These are phyloP conservation scores for Populus trichocarpa DNA, from an alignment of 441 rosid genomes.

Conservation along the genomic window DNA sequence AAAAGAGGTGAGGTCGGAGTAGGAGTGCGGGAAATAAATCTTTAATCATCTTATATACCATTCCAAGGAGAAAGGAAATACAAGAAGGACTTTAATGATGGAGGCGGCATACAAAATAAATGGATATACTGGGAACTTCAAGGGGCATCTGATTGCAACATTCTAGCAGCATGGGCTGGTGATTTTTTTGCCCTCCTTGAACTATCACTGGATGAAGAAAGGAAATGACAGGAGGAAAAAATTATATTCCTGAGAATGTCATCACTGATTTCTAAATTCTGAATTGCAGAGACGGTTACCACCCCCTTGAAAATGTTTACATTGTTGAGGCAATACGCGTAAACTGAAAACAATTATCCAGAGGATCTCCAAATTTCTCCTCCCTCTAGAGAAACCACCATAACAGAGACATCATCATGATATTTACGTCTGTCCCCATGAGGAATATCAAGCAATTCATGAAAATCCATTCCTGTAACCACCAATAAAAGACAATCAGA, in stretches of 20 bases:
- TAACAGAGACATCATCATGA: conserved; percentile 92
- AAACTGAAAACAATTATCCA: conserved; percentile 47
- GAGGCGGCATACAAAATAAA: background rate
- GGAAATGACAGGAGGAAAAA: conserved; percentile 7
- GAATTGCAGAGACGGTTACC: conserved; percentile 32
- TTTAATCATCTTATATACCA: background rate
- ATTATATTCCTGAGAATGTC: conserved; percentile 16
- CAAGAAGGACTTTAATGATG: background rate
- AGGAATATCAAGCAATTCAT: conserved; percentile 85
- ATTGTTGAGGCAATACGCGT: conserved; percentile 23
- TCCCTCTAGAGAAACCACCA: conserved; percentile 97
- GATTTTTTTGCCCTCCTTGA: background rate
- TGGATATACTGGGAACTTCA: conserved; percentile 3
- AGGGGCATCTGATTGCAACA: background rate
- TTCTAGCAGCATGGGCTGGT: conserved; percentile 1
- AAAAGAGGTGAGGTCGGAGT: background rate
- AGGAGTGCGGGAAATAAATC: background rate
- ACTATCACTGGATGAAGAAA: background rate
- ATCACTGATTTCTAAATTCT: conserved; percentile 27
- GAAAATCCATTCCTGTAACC: conserved; percentile 87
- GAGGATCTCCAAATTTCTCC: conserved; percentile 97
- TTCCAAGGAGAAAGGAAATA: background rate
- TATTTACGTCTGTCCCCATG: conserved; percentile 91
- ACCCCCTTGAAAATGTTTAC: conserved; percentile 32
- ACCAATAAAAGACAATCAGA: conserved; percentile 4